Evolutionary conservation across 129 eudicot genomes (phyloP).

Genomic region (Mikania micrantha): DNA sequence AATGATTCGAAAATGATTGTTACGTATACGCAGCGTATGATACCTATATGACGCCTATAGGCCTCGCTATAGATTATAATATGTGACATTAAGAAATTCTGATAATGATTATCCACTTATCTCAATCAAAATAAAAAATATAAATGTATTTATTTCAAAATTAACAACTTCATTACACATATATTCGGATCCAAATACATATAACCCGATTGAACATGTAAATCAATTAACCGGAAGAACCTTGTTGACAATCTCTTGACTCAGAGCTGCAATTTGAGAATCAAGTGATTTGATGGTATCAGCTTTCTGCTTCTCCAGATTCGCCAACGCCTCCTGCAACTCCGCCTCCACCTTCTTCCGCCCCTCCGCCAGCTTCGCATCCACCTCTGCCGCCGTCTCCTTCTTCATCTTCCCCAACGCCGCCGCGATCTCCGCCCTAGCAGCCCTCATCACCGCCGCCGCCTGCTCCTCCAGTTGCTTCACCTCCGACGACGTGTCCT

Average conservation of each 20-base stretch:
- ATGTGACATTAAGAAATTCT: too few species aligned
- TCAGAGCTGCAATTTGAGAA: constrained; percentile 75
- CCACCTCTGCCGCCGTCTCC: constrained; percentile 79
- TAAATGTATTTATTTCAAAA: constrained; percentile 13
- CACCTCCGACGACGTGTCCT: constrained; percentile 72
- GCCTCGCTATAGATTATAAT: too few species aligned
- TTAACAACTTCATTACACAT: constrained; percentile 15
- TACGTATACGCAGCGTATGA: too few species aligned
- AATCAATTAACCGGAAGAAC: constrained; percentile 56
- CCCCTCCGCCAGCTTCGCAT: constrained; percentile 67
- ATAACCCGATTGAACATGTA: too few species aligned
- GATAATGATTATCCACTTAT: too few species aligned
- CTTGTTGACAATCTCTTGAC: constrained; percentile 94
- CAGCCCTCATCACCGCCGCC: constrained; percentile 86
- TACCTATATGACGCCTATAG: too few species aligned
- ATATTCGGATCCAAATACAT: neutral
- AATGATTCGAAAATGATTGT: too few species aligned
- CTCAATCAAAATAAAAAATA: neutral
- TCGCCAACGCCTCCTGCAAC: constrained; percentile 63
- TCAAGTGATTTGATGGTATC: constrained; percentile 69
- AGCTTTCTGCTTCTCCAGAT: constrained; percentile 75
- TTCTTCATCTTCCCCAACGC: constrained; percentile 85
- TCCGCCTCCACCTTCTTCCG: constrained; percentile 77
- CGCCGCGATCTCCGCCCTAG: constrained; percentile 86
- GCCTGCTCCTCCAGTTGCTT: constrained; percentile 88